These are phyloP conservation scores for Aurifilum marmelostoma DNA, from an alignment of 2,329 filamentous ascomycete genomes.

Conservation along the genomic window DNA sequence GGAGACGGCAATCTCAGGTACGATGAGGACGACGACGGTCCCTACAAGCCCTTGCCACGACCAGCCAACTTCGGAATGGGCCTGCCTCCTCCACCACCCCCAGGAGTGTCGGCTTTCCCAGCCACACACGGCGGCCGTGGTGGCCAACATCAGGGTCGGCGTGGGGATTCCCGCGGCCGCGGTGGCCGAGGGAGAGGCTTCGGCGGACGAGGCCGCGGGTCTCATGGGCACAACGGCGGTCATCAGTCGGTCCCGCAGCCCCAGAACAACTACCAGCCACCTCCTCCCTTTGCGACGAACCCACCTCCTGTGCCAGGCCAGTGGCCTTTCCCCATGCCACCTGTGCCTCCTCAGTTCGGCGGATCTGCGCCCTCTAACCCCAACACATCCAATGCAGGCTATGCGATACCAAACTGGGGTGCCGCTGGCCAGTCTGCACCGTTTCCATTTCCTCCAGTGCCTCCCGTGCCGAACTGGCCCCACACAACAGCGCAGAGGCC, in stretches of 20 bases:
- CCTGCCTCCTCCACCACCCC: conserved; percentile 49
- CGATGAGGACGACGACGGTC: conserved; percentile 69
- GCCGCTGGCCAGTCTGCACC: conserved; percentile 22
- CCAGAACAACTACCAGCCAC: conserved; percentile 33
- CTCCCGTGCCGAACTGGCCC: conserved; percentile 26
- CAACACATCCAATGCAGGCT: conserved; percentile 25
- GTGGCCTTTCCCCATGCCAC: conserved; percentile 31
- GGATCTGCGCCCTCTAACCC: conserved; percentile 23
- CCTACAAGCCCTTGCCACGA: conserved; percentile 72
- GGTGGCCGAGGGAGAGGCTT: conserved; percentile 45
- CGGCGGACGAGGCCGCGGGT: conserved; percentile 44
- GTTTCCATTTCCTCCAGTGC: conserved; percentile 26
- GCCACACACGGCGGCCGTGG: conserved; percentile 32
- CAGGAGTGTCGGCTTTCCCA: conserved; percentile 20
- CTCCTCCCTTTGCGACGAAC: conserved; percentile 33
- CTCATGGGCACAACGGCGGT: conserved; percentile 40
- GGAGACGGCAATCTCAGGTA: conserved; percentile 60
- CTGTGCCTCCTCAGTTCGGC: conserved; percentile 27
- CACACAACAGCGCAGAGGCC: conserved; percentile 16
- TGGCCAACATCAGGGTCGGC: conserved; percentile 43
- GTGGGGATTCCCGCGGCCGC: conserved; percentile 52
- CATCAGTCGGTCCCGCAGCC: conserved; percentile 28
- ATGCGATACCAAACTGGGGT: conserved; percentile 27
- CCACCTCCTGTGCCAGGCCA: conserved; percentile 29
- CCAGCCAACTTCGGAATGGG: conserved; percentile 65